Base-by-base conservation (phyloP, 345 rosid genomes). In the Cardamine resedifolia region DNA sequence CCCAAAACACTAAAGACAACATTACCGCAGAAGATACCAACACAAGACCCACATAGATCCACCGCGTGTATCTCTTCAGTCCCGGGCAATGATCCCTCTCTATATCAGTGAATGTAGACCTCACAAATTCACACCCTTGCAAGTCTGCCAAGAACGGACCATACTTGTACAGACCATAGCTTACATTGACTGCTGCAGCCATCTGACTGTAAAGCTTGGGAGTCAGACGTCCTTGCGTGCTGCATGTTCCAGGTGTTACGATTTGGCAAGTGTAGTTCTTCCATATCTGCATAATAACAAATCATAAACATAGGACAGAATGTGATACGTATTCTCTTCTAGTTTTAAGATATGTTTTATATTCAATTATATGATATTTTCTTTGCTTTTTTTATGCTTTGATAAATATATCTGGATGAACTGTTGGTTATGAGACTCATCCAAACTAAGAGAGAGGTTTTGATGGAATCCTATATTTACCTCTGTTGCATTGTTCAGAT, bases 1-100 rank as follows among this genome's bases (percentile, higher is more conserved):
- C 88, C 98, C 98, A 95, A 82, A 95, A 91, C 75, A 95, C 84
- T 68, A 95, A 60, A 15, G 98, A 95, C 27, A 88, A 79, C 99
- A 95, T 91, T 31, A 91, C 98, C 4, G 92, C 91, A 5, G 82
- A 84, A 6, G 99, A 88, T 10, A 90, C 96, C 50, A 88, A 19
- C 19, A 95, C 86, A 48, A 90, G 78, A 31, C 97, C 99, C 18
- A 84, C 61, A 71, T 91, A 95, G 61, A 95, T 85, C 98, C 96
- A 91, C 63, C 60, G 16, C 0, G 91, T 82, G 64, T 88, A 84
- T 50, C 71, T 78, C 55, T 81, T 75, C 68, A 95, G 81, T 5
- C 86, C 78, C 0, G 97, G 96, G 45, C 99, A 95, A 68, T 95
- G 79, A 3, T 72, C 58, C 8, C 21, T 34, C 28, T 73, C 73